Percentiles rank a stretch among this genome's conserved stretches.
Conservation (phyloP, 345 rosid genomes). For the Citrus sinensis region DNA sequence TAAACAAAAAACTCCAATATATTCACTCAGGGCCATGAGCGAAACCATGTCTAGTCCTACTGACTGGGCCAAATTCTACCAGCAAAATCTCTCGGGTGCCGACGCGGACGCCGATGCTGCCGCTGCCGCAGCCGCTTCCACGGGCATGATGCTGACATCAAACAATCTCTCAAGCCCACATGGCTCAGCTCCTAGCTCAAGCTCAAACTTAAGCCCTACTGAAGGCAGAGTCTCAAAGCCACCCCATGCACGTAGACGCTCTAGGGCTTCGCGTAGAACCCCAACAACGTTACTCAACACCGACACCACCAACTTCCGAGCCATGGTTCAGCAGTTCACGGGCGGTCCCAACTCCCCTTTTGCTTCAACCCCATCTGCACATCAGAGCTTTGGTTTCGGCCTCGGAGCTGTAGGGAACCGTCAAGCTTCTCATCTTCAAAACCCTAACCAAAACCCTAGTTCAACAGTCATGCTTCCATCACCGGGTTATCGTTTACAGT, state of each 20-base stretch:
- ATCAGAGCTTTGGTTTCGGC: conserved; percentile 22
- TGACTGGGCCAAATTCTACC: conserved; percentile 69
- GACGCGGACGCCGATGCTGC: conserved; percentile 3
- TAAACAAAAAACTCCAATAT: too few relatives aligned
- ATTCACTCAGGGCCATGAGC: conserved; percentile 24
- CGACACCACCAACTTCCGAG: conserved; percentile 84
- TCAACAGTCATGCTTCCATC: conserved; percentile 12
- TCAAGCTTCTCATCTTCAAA: conserved; percentile 12
- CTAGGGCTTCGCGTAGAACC: conserved; percentile 91
- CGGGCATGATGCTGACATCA: background rate
- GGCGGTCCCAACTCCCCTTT: conserved; percentile 76
- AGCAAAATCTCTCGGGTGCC: conserved; percentile 28
- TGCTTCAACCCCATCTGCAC: conserved; percentile 27
- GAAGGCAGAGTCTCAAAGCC: conserved; percentile 86
- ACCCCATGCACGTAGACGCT: conserved; percentile 50
- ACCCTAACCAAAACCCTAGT: conserved; percentile 2
- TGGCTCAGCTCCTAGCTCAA: conserved; percentile 16
- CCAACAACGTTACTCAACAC: conserved; percentile 95
- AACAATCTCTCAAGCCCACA: background rate
- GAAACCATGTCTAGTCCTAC: conserved; percentile 57
- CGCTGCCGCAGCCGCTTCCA: conserved; percentile 20
- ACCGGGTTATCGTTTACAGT: conserved; percentile 23
- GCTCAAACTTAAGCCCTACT: conserved; percentile 38
- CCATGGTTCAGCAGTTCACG: conserved; percentile 96
- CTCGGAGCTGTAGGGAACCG: conserved; percentile 9